A percentile compares a stretch with the other conserved stretches of the same genome.
Evolutionary conservation across 148 eudicot genomes (phyloP).

Genomic region (Pharnaceum exiguum): DNA sequence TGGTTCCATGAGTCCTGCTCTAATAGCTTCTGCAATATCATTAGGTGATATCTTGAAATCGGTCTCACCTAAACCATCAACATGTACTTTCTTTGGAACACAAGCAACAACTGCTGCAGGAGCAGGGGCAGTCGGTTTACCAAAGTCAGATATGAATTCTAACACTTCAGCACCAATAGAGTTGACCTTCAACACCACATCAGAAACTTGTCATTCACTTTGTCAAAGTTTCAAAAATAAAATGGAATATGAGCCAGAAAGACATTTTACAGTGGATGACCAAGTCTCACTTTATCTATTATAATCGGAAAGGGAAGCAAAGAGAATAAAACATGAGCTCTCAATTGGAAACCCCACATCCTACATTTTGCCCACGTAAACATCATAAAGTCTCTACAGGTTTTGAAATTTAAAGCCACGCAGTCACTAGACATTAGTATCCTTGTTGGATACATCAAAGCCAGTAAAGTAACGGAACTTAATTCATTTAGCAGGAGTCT

Average conservation of each 20-base stretch:
- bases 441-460: too few species aligned
- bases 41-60: conserved; percentile 68
- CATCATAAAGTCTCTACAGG: too few species aligned
- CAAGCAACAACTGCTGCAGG: conserved; percentile 99
- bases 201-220: neutral
- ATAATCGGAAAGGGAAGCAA: too few species aligned
- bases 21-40: conserved; percentile 81
- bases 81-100: conserved; percentile 80
- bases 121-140: conserved; percentile 81
- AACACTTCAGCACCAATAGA: conserved; percentile 75
- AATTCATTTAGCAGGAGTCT: too few species aligned
- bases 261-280: neutral
- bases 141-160: conserved; percentile 88
- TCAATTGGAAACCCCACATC: too few species aligned
- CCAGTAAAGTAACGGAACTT: too few species aligned
- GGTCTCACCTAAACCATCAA: conserved; percentile 71
- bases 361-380: too few species aligned
- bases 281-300: too few species aligned
- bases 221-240: neutral
- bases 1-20: conserved; percentile 76
- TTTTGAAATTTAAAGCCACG: too few species aligned
- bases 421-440: too few species aligned
- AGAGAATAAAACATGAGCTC: too few species aligned
- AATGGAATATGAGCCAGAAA: neutral
- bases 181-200: conserved; percentile 57